Percentiles rank a stretch among this genome's conserved stretches.
These are phyloP conservation scores for Aristolochia californica DNA, from an alignment of 164 flowering plant species.

Conservation along the genomic window DNA sequence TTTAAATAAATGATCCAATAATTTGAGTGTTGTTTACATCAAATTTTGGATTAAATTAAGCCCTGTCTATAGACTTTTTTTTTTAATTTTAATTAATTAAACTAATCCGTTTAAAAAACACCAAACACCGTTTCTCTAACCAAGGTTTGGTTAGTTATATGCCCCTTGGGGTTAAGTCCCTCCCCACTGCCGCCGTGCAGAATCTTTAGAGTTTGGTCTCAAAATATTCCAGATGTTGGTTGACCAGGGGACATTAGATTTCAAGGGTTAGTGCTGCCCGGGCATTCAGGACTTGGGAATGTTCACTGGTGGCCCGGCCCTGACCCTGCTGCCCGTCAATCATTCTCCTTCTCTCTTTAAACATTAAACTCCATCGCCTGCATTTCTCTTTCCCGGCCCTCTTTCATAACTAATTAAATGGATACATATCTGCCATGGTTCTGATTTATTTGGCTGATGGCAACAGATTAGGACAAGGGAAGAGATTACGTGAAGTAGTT, in stretches of 20 bases:
- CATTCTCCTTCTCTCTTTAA: not conserved
- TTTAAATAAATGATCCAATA: too few species aligned
- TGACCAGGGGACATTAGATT: conserved; percentile 6
- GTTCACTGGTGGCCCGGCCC: not conserved
- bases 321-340: conserved; percentile 6
- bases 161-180: too few species aligned
- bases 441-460: not conserved
- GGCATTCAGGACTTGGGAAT: conserved; percentile 1
- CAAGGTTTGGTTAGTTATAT: too few species aligned
- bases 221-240: conserved; percentile 14
- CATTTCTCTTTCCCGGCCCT: too few species aligned
- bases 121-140: too few species aligned
- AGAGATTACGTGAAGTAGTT: not conserved
- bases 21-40: too few species aligned
- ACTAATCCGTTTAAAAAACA: too few species aligned
- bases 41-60: too few species aligned
- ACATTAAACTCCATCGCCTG: too few species aligned
- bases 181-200: conserved; percentile 1
- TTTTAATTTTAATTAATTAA: too few species aligned
- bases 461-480: conserved; percentile 1
- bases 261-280: conserved; percentile 4
- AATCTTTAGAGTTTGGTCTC: conserved; percentile 8
- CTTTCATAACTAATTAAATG: not conserved
- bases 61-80: too few species aligned
- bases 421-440: not conserved